Evolutionary conservation across 164 flowering plant genomes (phyloP), one percentile per base, ranked within the genome.

Genomic region (Kingdonia uniflora): DNA sequence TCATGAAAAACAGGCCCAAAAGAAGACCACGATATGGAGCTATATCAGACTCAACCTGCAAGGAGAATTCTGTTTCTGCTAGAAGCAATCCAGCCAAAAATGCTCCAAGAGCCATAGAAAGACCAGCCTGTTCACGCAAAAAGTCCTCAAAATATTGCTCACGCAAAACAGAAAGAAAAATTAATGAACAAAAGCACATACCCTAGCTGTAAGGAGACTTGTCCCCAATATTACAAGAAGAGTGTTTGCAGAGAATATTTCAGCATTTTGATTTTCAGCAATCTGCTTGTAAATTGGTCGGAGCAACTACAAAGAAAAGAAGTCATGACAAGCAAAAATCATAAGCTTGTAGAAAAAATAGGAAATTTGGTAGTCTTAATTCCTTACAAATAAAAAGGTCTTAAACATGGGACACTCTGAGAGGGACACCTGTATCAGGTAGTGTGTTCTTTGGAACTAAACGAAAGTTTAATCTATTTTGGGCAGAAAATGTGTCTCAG

Each of bases 1-100:
- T 94, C 99, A 94, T 94, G 79, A 94, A 94, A 76, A 94, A 94
- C 60, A 94, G 95, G 56, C 99, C 99, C 78, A 94, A 62, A 40
- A 94, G 65, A 65, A 94, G 96, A 51, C 99, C 99, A 71, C 99
- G 99, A 67, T 94, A 94, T 33, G 99, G 99, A 74, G 99, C 99
- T 61, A 94, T 94, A 78, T 94, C 99, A 35, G 99, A 94, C 68
- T 94, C 99, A 64, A 94, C 97, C 68, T 94, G 99, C 51, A 94
- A 71, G 11, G 99, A 85, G 64, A 94, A 94, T 66, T 94, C 99
- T 62, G 99, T 94, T 80, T 94, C 99, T 55, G 99, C 99, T 16
- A 94, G 94, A 56, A 94, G 96, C 73, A 94, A 75, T 65, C 99
- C 99, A 73, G 99, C 99, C 75, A 94, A 74, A 76, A 94, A 94